Percentiles rank a stretch among this genome's conserved stretches.
Evolutionary conservation across 2,329 filamentous ascomycete genomes (phyloP).

Genomic region (Diaporthe citrichinensis): DNA sequence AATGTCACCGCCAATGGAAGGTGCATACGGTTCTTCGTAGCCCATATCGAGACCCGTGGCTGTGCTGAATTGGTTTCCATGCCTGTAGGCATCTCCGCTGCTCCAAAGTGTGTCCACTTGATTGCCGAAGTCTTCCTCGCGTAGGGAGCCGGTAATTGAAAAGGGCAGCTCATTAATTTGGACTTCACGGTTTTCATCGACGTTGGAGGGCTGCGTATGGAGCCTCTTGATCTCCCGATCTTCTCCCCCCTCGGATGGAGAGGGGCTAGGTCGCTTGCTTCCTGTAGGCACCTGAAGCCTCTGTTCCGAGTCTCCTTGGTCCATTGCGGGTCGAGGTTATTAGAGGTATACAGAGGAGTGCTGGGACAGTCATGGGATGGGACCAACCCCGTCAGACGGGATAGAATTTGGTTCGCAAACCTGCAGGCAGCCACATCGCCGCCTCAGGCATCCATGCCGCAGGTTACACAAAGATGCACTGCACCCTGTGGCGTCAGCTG

Average conservation of each 20-base stretch:
- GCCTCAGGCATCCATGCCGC: conserved; percentile 8
- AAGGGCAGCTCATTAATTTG: not conserved
- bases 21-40: not conserved
- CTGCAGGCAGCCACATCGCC: not conserved
- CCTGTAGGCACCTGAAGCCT: not conserved
- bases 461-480: not conserved
- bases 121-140: not conserved
- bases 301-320: not conserved
- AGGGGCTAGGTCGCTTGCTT: conserved; percentile 6
- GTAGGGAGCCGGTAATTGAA: not conserved
- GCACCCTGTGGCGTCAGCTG: not conserved
- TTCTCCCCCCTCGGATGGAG: not conserved
- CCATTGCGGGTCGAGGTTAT: not conserved
- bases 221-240: not conserved
- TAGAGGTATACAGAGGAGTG: not conserved
- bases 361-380: not conserved
- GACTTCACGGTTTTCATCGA: fast-evolving
- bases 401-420: not conserved
- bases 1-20: not conserved
- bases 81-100: not conserved
- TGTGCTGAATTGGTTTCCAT: not conserved
- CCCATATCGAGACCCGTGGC: not conserved
- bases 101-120: not conserved
- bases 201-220: not conserved
- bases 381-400: not conserved